Evolutionary conservation across 352 stramenopile species (phyloP), one percentile per base, ranked within the genome.

Genomic region (Phytopythium aichiense): DNA sequence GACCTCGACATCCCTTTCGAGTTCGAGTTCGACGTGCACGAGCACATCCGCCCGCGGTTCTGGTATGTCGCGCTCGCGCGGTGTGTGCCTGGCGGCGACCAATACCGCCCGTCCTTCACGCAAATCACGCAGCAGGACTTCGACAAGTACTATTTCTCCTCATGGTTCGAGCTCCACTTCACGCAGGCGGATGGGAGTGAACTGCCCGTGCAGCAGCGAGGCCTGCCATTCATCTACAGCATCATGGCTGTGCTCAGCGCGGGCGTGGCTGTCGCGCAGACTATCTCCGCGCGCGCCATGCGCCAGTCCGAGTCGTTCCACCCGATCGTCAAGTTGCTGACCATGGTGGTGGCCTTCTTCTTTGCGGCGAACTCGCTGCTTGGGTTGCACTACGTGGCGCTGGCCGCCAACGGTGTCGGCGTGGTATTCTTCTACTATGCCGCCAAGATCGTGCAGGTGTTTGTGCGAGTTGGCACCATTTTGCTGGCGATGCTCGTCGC

Each of bases 111-210:
- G 43, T 73, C 79, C 28, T 87, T 89, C 62, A 65, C 77, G 18
- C 73, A 87, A 50, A 88, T 93, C 68, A 87, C 84, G 0, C 77
- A 89, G 49, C 61, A 72, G 54, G 84, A 81, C 51, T 92, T 91
- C 64, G 69, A 74, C 16, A 79, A 84, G 69, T 93, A 87, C 57
- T 91, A 89, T 66, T 94, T 94, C 57, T 79, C 81, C 28, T 78
- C 81, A 9, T 91, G 81, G 84, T 91, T 87, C 65, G 74, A 77
- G 11, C 72, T 93, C 50, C 84, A 93, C 79, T 87, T 92, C 77
- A 89, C 74, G 13, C 82, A 92, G 46, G 67, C 53, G 13, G 70
- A 89, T 37, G 81, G 77, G 5, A 81, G 71, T 25, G 82, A 94
- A 59, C 74, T 91, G 9, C 77, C 81, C 4, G 80, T 91, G 20